These are phyloP conservation scores for Mortierella sp. DNA, from an alignment of 371 early-diverging fungal genomes.

Conservation along the genomic window DNA sequence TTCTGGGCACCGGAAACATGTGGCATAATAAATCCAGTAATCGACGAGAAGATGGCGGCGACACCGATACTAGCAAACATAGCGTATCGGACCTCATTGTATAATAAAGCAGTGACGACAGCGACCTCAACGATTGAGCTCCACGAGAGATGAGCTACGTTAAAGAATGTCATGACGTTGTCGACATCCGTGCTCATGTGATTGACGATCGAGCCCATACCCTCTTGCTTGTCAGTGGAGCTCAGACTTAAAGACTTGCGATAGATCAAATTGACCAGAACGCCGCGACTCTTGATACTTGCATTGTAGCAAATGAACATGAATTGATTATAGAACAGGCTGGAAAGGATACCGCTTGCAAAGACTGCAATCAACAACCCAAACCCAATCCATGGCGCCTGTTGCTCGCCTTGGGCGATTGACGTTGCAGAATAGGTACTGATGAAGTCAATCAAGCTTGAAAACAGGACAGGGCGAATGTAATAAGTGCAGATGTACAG, in stretches of 20 bases:
- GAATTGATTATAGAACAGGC: slow-evolving; percentile 29
- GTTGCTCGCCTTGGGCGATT: slow-evolving; percentile 32
- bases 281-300: slow-evolving; percentile 63
- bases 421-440: slow-evolving; percentile 51
- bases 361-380: slow-evolving; percentile 59
- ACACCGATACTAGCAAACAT: slow-evolving; percentile 29
- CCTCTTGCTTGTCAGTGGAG: slow-evolving; percentile 80
- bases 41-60: background rate
- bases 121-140: slow-evolving; percentile 87
- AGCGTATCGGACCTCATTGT: slow-evolving; percentile 54
- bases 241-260: slow-evolving; percentile 85
- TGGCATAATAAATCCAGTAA: slow-evolving; percentile 3
- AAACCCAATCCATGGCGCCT: slow-evolving; percentile 68
- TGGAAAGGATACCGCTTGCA: background rate
- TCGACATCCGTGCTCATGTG: slow-evolving; percentile 90
- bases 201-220: slow-evolving; percentile 83
- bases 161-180: slow-evolving; percentile 68
- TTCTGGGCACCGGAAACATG: slow-evolving; percentile 10
- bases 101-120: slow-evolving; percentile 79
- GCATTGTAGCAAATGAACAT: slow-evolving; percentile 23
- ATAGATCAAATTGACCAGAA: slow-evolving; percentile 87
- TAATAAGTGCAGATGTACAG: slow-evolving; percentile 81
- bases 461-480: slow-evolving; percentile 82
- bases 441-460: slow-evolving; percentile 78
- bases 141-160: slow-evolving; percentile 64